Percentiles rank a stretch among this genome's conserved stretches.
Conservation (phyloP, 495 filamentous ascomycete species). For the Thozetella sp. region DNA sequence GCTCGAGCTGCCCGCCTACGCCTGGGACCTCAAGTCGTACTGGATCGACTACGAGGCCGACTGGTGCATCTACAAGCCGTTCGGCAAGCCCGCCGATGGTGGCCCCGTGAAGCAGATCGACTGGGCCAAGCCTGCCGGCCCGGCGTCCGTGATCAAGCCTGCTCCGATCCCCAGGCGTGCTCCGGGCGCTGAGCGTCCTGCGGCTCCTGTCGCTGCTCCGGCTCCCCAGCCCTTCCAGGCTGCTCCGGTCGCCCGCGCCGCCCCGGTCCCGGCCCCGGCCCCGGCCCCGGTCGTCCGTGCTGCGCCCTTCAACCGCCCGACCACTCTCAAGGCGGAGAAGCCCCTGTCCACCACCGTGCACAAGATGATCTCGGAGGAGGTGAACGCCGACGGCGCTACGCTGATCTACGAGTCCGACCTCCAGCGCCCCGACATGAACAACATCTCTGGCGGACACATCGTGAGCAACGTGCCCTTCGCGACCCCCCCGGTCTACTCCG, state of each 20-base stretch:
- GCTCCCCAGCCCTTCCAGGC: too few species aligned
- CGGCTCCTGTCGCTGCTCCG: too few species aligned
- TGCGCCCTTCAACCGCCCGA: too few species aligned
- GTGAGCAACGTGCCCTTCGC: conserved; percentile 58
- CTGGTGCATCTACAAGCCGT: conserved; percentile 67
- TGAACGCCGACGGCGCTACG: conserved; percentile 33
- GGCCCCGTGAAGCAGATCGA: too few species aligned
- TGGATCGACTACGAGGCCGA: conserved; percentile 75
- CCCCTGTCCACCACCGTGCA: conserved; percentile 47
- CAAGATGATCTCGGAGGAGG: conserved; percentile 44
- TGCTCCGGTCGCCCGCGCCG: too few species aligned
- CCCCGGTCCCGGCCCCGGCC: too few species aligned
- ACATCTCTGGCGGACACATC: conserved; percentile 56
- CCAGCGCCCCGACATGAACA: conserved; percentile 43
- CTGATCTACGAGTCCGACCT: conserved; percentile 58
- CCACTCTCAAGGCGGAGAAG: too few species aligned
- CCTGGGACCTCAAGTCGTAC: conserved; percentile 75
- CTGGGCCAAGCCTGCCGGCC: too few species aligned
- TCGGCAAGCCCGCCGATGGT: conserved; percentile 26
- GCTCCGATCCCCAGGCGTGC: too few species aligned
- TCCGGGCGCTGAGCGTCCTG: too few species aligned
- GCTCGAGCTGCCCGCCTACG: conserved; percentile 68
- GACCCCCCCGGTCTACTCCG: conserved; percentile 61
- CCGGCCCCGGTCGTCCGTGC: too few species aligned
- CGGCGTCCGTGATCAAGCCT: too few species aligned